Evolutionary conservation across 805 yeast species (phyloP).

Genomic region (Wickerhamomyces rabaulensis): DNA sequence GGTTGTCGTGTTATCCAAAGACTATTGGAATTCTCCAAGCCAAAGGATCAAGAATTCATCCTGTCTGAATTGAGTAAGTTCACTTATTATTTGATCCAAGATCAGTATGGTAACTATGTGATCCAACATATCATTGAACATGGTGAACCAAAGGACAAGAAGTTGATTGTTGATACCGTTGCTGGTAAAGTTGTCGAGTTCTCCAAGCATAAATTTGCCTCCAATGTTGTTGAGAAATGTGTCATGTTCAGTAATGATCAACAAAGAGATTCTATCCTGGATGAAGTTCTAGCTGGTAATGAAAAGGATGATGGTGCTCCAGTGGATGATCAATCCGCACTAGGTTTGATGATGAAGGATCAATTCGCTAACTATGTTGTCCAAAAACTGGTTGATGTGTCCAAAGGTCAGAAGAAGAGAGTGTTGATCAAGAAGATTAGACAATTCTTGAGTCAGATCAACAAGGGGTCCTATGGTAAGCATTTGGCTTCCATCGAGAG

Average conservation of each 20-base stretch:
- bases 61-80: conserved; percentile 67
- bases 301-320: conserved; percentile 29
- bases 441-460: conserved; percentile 72
- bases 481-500: conserved; percentile 81
- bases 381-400: conserved; percentile 84
- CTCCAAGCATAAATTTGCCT: conserved; percentile 96
- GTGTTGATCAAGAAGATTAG: conserved; percentile 68
- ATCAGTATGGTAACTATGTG: conserved; percentile 96
- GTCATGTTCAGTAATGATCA: conserved; percentile 62
- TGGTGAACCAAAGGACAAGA: conserved; percentile 61
- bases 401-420: conserved; percentile 64
- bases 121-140: conserved; percentile 91
- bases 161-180: conserved; percentile 61
- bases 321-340: conserved; percentile 60
- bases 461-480: conserved; percentile 68
- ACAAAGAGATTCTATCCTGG: conserved; percentile 60
- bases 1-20: conserved; percentile 98
- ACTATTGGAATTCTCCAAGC: conserved; percentile 70
- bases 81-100: conserved; percentile 76
- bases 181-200: conserved; percentile 68
- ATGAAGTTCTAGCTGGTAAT: conserved; percentile 58
- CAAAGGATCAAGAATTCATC: conserved; percentile 60
- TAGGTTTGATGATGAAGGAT: conserved; percentile 93
- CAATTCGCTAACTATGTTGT: conserved; percentile 97
- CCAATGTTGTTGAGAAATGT: conserved; percentile 95